Percentiles rank a stretch among this genome's conserved stretches.
These are phyloP conservation scores for Xylaria bambusicola DNA, from an alignment of 495 filamentous ascomycete genomes.

Conservation along the genomic window DNA sequence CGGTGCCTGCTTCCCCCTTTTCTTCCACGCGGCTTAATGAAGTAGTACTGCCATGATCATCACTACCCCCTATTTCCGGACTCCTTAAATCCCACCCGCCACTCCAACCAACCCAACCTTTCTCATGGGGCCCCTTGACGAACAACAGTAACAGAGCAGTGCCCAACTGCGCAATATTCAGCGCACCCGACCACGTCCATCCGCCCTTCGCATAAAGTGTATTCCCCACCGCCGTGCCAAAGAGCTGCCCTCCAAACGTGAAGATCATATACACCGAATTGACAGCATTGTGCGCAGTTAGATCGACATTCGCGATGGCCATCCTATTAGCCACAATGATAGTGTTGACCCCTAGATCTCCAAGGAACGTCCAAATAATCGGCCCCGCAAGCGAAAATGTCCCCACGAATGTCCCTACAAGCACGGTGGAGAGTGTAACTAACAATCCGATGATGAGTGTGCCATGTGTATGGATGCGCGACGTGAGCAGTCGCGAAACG, in stretches of 20 bases:
- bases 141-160: constrained; percentile 53
- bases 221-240: constrained; percentile 70
- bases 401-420: constrained; percentile 66
- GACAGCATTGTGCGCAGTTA: constrained; percentile 66
- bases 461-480: constrained; percentile 61
- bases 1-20: background rate
- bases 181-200: constrained; percentile 63
- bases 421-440: constrained; percentile 55
- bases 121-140: constrained; percentile 61
- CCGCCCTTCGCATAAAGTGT: constrained; percentile 64
- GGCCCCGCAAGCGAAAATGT: constrained; percentile 65
- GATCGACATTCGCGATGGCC: constrained; percentile 66
- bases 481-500: constrained; percentile 62
- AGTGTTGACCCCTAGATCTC: constrained; percentile 69
- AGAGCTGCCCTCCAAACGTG: constrained; percentile 70
- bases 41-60: background rate
- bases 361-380: constrained; percentile 65
- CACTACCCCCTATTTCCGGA: background rate
- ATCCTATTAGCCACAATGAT: constrained; percentile 67
- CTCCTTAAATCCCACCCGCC: constrained; percentile 54
- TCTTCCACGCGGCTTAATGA: background rate
- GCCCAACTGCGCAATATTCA: constrained; percentile 62
- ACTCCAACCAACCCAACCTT: constrained; percentile 66
- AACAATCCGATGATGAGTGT: constrained; percentile 58
- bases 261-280: constrained; percentile 76